phyloP scores from a whole-genome alignment of 1,139 yeast species.

The Hanseniaspora sp. region DNA sequence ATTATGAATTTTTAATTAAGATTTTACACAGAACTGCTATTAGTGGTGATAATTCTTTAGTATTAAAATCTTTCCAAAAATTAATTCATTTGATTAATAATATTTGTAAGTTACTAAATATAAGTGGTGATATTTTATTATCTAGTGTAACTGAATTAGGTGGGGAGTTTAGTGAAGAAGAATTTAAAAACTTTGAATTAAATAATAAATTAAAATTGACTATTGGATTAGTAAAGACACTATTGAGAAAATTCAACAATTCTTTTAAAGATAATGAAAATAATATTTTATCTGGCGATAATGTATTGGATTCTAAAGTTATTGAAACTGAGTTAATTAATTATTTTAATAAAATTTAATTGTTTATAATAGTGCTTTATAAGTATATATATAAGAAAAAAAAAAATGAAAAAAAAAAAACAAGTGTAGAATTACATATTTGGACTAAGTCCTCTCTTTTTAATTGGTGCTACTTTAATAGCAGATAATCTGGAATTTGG shows the following conservation, averaged over 20 bases:
- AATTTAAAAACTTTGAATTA: conserved; percentile 24
- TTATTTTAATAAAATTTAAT: conserved; percentile 11
- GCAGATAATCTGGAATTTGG: neutral
- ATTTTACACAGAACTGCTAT: conserved; percentile 25
- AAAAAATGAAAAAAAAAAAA: neutral
- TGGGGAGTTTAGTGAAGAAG: conserved; percentile 22
- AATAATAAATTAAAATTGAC: conserved; percentile 33
- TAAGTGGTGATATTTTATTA: conserved; percentile 24
- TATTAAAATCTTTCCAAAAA: conserved; percentile 30
- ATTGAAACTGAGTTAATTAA: conserved; percentile 25
- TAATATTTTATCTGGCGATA: conserved; percentile 25
- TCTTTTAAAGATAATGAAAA: conserved; percentile 21
- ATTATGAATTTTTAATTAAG: conserved; percentile 32
- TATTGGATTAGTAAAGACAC: conserved; percentile 31
- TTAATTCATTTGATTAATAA: conserved; percentile 34
- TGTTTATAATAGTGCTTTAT: neutral
- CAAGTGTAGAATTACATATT: neutral
- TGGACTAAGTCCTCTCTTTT: neutral
- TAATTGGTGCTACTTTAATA: conserved; percentile 1
- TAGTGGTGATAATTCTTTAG: conserved; percentile 16
- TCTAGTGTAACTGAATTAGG: conserved; percentile 24
- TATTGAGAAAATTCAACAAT: conserved; percentile 30
- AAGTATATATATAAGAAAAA: neutral
- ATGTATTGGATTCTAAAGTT: conserved; percentile 22
- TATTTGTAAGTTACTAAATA: conserved; percentile 26